Evolutionary conservation across 2,329 filamentous ascomycete genomes (phyloP).

Genomic region (Metarhizium sp.): DNA sequence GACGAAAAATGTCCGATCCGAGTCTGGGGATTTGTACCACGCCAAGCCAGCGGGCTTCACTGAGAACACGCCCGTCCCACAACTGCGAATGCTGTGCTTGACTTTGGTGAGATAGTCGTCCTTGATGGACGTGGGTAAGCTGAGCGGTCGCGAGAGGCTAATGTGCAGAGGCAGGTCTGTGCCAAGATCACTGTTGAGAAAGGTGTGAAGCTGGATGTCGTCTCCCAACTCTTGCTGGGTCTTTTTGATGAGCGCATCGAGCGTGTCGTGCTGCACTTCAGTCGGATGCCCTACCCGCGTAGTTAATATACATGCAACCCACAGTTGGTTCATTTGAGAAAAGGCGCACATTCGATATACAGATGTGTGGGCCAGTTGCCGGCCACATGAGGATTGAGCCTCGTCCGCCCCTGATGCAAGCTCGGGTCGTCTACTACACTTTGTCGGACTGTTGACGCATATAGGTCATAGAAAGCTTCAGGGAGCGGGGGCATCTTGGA

Average conservation of each 20-base stretch:
- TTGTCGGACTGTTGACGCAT: conserved; percentile 70
- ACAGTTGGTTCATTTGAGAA: neutral
- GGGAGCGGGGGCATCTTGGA: conserved; percentile 62
- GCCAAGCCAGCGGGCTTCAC: conserved; percentile 30
- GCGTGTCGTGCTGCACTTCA: conserved; percentile 32
- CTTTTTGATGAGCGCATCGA: conserved; percentile 32
- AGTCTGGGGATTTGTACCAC: conserved; percentile 45
- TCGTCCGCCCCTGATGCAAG: conserved; percentile 76
- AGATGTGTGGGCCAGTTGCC: conserved; percentile 92
- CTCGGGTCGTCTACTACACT: conserved; percentile 73
- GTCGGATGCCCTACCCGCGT: conserved; percentile 42
- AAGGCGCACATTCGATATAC: conserved; percentile 76
- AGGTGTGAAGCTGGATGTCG: conserved; percentile 46
- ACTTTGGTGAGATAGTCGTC: conserved; percentile 55
- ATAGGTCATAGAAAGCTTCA: conserved; percentile 75
- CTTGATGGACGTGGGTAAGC: conserved; percentile 63
- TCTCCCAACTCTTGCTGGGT: conserved; percentile 24
- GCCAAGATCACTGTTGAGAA: conserved; percentile 70
- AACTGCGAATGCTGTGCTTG: conserved; percentile 25
- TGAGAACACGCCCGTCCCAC: conserved; percentile 22
- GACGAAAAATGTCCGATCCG: conserved; percentile 77
- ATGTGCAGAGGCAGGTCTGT: conserved; percentile 78
- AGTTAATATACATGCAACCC: neutral
- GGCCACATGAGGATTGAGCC: conserved; percentile 71
- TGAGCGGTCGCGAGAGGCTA: conserved; percentile 75